Conservation (phyloP, 139 green algal species). For the Auxenochlorella pyrenoidosa region DNA sequence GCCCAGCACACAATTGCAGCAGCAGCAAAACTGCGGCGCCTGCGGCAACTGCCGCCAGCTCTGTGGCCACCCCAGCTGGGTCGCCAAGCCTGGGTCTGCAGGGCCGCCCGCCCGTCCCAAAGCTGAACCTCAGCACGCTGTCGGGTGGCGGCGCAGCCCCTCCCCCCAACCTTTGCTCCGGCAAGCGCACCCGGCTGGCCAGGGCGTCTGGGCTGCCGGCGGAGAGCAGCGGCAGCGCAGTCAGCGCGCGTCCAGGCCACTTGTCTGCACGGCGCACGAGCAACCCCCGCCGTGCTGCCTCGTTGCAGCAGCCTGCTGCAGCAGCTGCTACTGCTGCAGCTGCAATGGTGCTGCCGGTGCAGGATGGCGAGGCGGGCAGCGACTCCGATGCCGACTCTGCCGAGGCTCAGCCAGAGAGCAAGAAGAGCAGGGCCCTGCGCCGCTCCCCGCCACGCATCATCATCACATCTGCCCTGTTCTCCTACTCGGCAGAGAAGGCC, state of each 20-base stretch:
- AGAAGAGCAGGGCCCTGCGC: background rate
- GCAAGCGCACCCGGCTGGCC: conserved; percentile 12
- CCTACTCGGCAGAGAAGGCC: background rate
- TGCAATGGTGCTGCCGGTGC: background rate
- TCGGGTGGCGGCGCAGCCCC: background rate
- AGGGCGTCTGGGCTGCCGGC: background rate
- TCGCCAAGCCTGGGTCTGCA: background rate
- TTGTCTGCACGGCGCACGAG: background rate
- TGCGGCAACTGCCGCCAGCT: background rate
- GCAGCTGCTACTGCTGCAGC: background rate
- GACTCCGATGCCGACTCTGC: background rate
- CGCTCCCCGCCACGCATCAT: conserved; percentile 8
- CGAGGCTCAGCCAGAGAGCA: background rate
- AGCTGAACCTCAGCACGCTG: background rate
- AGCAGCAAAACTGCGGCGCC: background rate
- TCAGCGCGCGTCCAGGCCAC: background rate
- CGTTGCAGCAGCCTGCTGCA: background rate
- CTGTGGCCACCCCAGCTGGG: background rate
- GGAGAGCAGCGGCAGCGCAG: conserved; percentile 15
- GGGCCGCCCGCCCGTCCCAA: background rate
- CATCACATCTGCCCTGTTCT: background rate
- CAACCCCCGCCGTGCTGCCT: background rate
- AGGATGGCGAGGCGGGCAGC: background rate
- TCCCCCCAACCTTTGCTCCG: background rate
- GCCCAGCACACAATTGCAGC: background rate